Percentiles rank a stretch among this genome's conserved stretches.
Conservation (phyloP, 2,329 filamentous ascomycete genomes). For the Xylaria sp. region DNA sequence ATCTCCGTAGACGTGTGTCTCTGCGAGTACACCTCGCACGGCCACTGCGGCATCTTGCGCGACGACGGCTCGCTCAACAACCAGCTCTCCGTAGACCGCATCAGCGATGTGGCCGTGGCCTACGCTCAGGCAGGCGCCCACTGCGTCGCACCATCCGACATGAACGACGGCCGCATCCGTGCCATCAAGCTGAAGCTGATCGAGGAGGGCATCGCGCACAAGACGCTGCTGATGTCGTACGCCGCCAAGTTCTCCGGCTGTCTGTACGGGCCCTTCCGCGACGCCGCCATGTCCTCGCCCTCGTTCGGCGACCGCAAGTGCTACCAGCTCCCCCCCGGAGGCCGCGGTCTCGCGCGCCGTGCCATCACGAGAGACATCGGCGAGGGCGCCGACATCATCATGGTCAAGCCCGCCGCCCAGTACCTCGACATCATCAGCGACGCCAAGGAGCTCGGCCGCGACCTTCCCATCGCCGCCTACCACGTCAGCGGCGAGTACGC, state of each 20-base stretch:
- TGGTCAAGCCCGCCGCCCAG: slow-evolving; percentile 97
- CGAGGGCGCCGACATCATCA: slow-evolving; percentile 97
- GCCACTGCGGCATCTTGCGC: slow-evolving; percentile 94
- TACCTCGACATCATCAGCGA: slow-evolving; percentile 98
- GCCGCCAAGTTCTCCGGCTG: slow-evolving; percentile 98
- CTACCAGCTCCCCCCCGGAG: slow-evolving; percentile 95
- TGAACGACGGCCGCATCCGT: slow-evolving; percentile 98
- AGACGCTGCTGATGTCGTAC: slow-evolving; percentile 95
- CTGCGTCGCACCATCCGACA: slow-evolving; percentile 96
- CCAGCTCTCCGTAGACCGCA: slow-evolving; percentile 88
- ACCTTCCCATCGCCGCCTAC: slow-evolving; percentile 93
- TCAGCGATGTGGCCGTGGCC: slow-evolving; percentile 96
- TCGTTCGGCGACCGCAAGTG: slow-evolving; percentile 95
- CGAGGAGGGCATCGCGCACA: slow-evolving; percentile 91
- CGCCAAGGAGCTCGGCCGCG: slow-evolving; percentile 91
- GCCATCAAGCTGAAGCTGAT: slow-evolving; percentile 99
- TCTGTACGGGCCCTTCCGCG: slow-evolving; percentile 95
- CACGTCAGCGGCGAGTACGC: slow-evolving; percentile 97
- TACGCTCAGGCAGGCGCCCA: slow-evolving; percentile 97
- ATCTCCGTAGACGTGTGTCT: slow-evolving; percentile 94
- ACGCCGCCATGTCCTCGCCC: slow-evolving; percentile 89
- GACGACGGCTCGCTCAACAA: slow-evolving; percentile 96
- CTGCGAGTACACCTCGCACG: slow-evolving; percentile 98
- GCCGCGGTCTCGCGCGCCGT: slow-evolving; percentile 87
- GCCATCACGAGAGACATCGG: slow-evolving; percentile 90